phyloP scores from a whole-genome alignment of 2,329 filamentous ascomycete species.

The Helicocarpus griseus region DNA sequence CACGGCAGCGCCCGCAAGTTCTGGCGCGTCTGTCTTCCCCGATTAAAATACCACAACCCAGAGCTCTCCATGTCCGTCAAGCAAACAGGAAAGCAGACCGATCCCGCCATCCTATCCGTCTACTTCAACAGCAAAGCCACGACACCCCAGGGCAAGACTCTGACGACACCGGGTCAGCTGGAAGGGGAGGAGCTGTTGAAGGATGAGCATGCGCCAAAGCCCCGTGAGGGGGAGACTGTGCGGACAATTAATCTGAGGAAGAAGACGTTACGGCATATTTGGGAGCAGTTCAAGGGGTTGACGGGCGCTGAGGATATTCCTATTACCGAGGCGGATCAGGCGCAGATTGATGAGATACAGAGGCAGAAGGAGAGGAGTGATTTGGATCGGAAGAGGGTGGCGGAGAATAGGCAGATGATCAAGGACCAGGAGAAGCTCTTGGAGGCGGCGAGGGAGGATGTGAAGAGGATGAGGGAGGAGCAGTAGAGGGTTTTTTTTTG shows the following conservation, averaged over 20 bases:
- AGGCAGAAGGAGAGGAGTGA: constrained; percentile 26
- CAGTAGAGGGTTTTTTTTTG: constrained; percentile 10
- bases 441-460: constrained; percentile 34
- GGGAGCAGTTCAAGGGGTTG: constrained; percentile 31
- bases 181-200: constrained; percentile 8
- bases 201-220: constrained; percentile 27
- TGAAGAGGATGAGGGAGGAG: constrained; percentile 31
- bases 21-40: constrained; percentile 71
- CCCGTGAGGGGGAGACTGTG: constrained; percentile 22
- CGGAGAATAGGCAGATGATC: constrained; percentile 31
- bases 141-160: too few relatives aligned
- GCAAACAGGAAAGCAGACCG: constrained; percentile 48
- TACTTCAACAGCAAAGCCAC: constrained; percentile 29
- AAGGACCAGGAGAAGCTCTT: constrained; percentile 38
- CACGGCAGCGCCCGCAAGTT: constrained; percentile 59
- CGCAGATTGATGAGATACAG: constrained; percentile 26
- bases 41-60: constrained; percentile 92
- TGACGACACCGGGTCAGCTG: constrained; percentile 12
- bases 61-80: constrained; percentile 71
- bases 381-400: constrained; percentile 30
- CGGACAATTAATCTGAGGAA: constrained; percentile 31
- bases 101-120: constrained; percentile 30
- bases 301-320: constrained; percentile 40
- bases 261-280: constrained; percentile 32
- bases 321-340: constrained; percentile 25